Evolutionary conservation across 2,329 filamentous ascomycete species (phyloP).

Genomic region (Botrytis squamosa): DNA sequence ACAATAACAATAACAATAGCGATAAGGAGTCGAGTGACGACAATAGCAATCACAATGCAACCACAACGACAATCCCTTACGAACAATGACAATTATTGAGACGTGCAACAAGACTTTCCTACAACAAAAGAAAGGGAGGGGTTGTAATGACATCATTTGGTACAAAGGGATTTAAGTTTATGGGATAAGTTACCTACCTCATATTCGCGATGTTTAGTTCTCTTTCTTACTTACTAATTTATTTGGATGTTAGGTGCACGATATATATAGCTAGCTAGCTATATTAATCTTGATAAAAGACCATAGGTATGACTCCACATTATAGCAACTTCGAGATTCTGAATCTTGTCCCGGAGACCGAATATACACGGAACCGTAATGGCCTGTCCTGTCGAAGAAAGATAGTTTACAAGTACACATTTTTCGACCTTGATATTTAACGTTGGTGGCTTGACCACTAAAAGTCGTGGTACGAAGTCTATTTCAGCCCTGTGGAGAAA

Average conservation of each 20-base stretch:
- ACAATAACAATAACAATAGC: not conserved
- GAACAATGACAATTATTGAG: not conserved
- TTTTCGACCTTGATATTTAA: not conserved
- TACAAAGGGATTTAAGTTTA: too few species aligned
- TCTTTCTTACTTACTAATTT: not conserved
- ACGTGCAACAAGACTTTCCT: not conserved
- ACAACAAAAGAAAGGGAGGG: too few species aligned
- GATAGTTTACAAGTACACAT: not conserved
- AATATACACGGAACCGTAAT: not conserved
- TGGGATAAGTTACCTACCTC: too few species aligned
- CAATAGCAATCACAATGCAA: too few species aligned
- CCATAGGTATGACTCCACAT: not conserved
- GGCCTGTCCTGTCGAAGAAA: not conserved
- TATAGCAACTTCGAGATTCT: not conserved
- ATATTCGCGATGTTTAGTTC: too few species aligned
- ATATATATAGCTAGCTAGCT: not conserved
- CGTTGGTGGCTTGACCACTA: not conserved
- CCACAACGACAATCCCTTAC: not conserved
- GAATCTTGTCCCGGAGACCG: not conserved
- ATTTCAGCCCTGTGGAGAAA: conserved; percentile 15
- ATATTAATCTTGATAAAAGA: not conserved
- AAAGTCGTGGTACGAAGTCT: conserved; percentile 4
- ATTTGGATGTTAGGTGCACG: not conserved
- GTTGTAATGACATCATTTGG: not conserved
- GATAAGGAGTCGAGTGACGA: too few species aligned